Evolutionary conservation across 805 yeast species (phyloP).

Genomic region (Kazachstania viticola): DNA sequence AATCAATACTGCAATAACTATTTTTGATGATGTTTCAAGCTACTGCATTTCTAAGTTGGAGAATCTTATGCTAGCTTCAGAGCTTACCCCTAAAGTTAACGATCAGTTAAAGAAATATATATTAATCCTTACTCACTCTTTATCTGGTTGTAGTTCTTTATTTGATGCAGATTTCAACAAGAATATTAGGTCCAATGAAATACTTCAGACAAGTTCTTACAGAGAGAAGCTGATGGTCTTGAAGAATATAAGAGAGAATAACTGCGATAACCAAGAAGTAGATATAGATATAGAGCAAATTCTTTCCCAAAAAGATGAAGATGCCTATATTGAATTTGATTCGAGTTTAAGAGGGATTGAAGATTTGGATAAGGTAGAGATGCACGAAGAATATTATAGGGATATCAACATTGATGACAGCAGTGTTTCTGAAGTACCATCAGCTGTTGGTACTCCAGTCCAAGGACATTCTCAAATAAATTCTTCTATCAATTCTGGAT

Average conservation of each 20-base stretch:
- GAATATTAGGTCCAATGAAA: slow-evolving; percentile 4
- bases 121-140: slow-evolving; percentile 43
- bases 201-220: slow-evolving; percentile 5
- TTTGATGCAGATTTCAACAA: slow-evolving; percentile 60
- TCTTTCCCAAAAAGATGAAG: slow-evolving; percentile 20
- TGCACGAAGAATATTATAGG: slow-evolving; percentile 9
- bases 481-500: slow-evolving; percentile 41
- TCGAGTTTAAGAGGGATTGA: slow-evolving; percentile 17
- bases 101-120: slow-evolving; percentile 48
- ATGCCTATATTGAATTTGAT: slow-evolving; percentile 15
- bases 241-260: slow-evolving; percentile 28
- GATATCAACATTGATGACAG: slow-evolving; percentile 29
- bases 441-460: slow-evolving; percentile 28
- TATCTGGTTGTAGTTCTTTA: slow-evolving; percentile 61
- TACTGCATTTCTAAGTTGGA: slow-evolving; percentile 35
- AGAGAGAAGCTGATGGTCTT: slow-evolving; percentile 10
- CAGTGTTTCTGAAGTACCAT: slow-evolving; percentile 32
- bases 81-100: slow-evolving; percentile 14
- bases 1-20: slow-evolving; percentile 46
- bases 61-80: slow-evolving; percentile 15
- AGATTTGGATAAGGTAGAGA: slow-evolving; percentile 17
- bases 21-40: slow-evolving; percentile 40
- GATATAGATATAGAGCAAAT: slow-evolving; percentile 30
- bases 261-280: slow-evolving; percentile 26
- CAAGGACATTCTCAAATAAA: slow-evolving; percentile 22